Evolutionary conservation across 768 basidiomycete species (phyloP).

Genomic region (Inosperma sp.): DNA sequence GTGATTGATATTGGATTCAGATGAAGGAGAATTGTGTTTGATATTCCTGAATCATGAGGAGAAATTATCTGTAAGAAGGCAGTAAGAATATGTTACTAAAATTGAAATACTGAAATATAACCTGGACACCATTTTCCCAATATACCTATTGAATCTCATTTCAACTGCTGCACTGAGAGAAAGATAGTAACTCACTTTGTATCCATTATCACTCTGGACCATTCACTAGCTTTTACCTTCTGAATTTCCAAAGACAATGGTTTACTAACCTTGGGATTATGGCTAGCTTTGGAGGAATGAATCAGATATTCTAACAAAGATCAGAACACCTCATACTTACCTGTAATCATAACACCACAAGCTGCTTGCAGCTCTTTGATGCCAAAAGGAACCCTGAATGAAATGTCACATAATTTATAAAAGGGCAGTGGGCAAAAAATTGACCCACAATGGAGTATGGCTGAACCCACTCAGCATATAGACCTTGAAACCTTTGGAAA

Average conservation of each 20-base stretch:
- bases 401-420: background rate
- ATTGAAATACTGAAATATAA: too few species aligned
- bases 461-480: conserved; percentile 67
- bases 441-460: conserved; percentile 70
- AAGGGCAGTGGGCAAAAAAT: background rate
- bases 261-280: conserved; percentile 73
- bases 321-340: too few species aligned
- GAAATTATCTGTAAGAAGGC: background rate
- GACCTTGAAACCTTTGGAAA: conserved; percentile 59
- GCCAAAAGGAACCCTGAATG: conserved; percentile 75
- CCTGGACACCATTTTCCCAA: conserved; percentile 87
- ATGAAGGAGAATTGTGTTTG: conserved; percentile 56
- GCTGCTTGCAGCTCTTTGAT: conserved; percentile 63
- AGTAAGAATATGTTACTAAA: conserved; percentile 30
- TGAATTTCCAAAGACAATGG: background rate
- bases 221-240: background rate
- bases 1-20: conserved; percentile 44
- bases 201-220: conserved; percentile 76
- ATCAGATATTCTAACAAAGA: conserved; percentile 9
- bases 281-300: conserved; percentile 55
- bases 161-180: background rate
- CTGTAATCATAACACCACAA: conserved; percentile 89
- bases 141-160: conserved; percentile 55
- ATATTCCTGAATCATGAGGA: conserved; percentile 79
- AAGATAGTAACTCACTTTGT: conserved; percentile 49